phyloP scores from a whole-genome alignment of 129 eudicot genomes.

The Centella asiatica region DNA sequence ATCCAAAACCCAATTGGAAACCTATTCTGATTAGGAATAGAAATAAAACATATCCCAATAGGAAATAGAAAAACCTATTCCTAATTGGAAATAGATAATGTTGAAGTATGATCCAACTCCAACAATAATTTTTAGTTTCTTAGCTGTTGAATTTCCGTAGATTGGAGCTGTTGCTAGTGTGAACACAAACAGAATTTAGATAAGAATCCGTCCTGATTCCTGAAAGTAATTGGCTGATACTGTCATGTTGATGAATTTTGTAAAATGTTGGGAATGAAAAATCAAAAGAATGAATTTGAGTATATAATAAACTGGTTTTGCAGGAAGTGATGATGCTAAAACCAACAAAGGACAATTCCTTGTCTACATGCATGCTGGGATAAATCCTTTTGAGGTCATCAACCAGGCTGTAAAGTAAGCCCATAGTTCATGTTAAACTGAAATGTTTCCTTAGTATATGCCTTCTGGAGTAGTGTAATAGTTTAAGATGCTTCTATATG shows the following conservation, averaged over 20 bases:
- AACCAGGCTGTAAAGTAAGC: conserved; percentile 80
- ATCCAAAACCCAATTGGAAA: too few relatives aligned
- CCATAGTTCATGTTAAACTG: background rate
- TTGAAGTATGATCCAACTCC: too few relatives aligned
- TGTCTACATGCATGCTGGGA: conserved; percentile 90
- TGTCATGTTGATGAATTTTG: background rate
- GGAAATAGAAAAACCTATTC: too few relatives aligned
- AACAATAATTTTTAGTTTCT: too few relatives aligned
- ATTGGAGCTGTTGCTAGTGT: conserved; percentile 1
- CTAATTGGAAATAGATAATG: too few relatives aligned
- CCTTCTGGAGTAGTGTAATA: too few relatives aligned
- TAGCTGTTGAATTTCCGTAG: background rate
- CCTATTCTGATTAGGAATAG: too few relatives aligned
- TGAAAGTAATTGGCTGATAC: too few relatives aligned
- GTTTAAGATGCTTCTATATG: too few relatives aligned
- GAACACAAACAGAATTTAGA: too few relatives aligned
- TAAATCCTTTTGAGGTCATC: conserved; percentile 84
- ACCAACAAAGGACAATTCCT: conserved; percentile 67
- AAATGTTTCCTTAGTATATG: background rate
- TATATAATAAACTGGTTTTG: conserved; percentile 20
- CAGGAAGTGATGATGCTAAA: conserved; percentile 79
- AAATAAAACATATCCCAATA: too few relatives aligned
- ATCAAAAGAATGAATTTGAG: background rate
- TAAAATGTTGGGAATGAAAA: conserved; percentile 1
- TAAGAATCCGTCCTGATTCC: too few relatives aligned